phyloP scores from a whole-genome alignment of 352 stramenopile genomes.

The Phytophthora uliginosa region DNA sequence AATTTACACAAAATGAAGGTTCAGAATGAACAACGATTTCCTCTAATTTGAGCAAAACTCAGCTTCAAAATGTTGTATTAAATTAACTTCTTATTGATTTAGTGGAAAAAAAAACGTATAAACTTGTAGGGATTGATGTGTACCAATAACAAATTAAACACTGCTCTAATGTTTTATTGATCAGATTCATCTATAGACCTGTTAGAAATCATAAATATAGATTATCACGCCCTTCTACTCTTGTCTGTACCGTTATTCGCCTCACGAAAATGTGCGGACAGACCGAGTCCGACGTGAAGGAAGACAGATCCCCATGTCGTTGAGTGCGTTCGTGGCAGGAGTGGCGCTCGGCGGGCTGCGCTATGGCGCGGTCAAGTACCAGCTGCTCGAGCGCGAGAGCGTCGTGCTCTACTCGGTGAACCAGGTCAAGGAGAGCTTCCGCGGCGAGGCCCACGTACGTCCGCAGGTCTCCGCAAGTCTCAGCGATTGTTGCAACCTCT shows the following conservation, averaged over 20 bases:
- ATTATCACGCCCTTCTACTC: too few relatives aligned
- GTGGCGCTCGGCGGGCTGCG: slow-evolving; percentile 66
- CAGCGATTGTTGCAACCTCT: too few relatives aligned
- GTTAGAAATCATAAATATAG: too few relatives aligned
- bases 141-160: not conserved
- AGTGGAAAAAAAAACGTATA: too few relatives aligned
- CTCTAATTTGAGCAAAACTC: too few relatives aligned
- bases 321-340: slow-evolving; percentile 78
- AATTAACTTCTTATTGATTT: too few relatives aligned
- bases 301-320: slow-evolving; percentile 56
- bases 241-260: too few relatives aligned
- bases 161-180: not conserved
- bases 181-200: too few relatives aligned
- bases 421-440: slow-evolving; percentile 73
- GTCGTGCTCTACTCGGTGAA: slow-evolving; percentile 76
- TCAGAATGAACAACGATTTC: not conserved
- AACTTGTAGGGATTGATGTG: not conserved
- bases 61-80: too few relatives aligned
- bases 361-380: slow-evolving; percentile 78
- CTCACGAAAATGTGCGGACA: slow-evolving; percentile 6
- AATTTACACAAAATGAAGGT: not conserved
- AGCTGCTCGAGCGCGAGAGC: slow-evolving; percentile 76
- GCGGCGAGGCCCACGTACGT: slow-evolving; percentile 37
- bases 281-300: slow-evolving; percentile 12
- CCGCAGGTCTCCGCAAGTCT: not conserved